These are phyloP conservation scores for Durusdinium trenchii DNA, from an alignment of 73 alveolate species.

Conservation along the genomic window DNA sequence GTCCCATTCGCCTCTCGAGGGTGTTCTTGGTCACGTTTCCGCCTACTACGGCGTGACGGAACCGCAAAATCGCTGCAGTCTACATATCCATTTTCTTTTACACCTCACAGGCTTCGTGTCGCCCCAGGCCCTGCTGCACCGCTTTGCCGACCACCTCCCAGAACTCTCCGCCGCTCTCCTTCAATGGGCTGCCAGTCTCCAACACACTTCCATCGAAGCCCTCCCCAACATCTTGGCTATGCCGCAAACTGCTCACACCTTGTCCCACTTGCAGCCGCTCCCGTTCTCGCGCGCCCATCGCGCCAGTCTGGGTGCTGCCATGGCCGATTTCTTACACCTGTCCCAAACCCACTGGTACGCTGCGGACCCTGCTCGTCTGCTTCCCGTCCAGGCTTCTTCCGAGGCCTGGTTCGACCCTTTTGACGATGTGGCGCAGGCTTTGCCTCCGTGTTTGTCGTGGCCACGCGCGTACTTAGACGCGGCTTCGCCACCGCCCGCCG, in stretches of 20 bases:
- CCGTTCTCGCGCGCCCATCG: neutral
- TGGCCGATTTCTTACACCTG: no score
- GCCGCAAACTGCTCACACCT: neutral
- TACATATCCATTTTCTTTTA: slow-evolving; percentile 1
- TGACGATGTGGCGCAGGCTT: neutral
- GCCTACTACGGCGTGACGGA: slow-evolving; percentile 15
- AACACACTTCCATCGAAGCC: neutral
- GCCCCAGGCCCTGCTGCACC: neutral
- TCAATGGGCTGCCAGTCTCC: neutral
- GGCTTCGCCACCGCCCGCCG: neutral
- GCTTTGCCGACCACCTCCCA: neutral
- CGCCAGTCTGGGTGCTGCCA: neutral
- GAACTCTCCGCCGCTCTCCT: neutral
- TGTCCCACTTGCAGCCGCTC: neutral
- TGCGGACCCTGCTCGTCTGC: neutral
- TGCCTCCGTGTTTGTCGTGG: neutral
- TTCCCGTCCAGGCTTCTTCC: neutral
- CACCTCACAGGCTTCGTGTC: neutral
- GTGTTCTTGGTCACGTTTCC: neutral
- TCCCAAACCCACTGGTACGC: neutral
- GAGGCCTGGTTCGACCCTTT: slow-evolving; percentile 50
- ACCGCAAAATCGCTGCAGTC: slow-evolving; percentile 1
- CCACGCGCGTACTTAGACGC: neutral
- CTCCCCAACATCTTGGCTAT: neutral
- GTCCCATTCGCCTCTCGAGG: neutral